Evolutionary conservation across 2,329 filamentous ascomycete genomes (phyloP).

Genomic region (Cladophialophora bantiana): DNA sequence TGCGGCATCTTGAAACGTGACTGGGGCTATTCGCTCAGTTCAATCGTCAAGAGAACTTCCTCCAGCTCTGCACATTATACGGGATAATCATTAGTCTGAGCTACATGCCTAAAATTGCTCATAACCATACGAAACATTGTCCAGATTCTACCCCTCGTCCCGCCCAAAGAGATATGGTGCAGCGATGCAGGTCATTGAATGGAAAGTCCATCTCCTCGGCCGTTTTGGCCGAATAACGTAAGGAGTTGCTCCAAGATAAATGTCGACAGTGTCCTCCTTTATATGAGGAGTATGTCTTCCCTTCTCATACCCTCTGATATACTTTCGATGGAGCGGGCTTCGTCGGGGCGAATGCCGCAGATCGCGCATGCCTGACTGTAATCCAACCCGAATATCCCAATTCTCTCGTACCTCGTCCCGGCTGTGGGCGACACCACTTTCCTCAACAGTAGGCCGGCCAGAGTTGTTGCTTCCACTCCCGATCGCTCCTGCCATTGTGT

Average conservation of each 20-base stretch:
- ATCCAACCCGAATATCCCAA: conserved; percentile 11
- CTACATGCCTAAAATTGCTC: too few relatives aligned
- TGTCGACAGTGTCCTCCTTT: neutral
- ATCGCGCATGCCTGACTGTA: neutral
- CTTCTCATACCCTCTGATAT: neutral
- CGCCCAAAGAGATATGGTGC: neutral
- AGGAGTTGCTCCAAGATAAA: neutral
- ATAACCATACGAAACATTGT: too few relatives aligned
- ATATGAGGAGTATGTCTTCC: neutral
- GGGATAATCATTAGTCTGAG: too few relatives aligned
- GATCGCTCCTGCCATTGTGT: conserved; percentile 10
- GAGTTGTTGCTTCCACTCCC: neutral
- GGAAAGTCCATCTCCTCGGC: neutral
- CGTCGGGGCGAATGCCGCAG: neutral
- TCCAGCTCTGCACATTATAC: too few relatives aligned
- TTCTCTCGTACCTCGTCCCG: conserved; percentile 5
- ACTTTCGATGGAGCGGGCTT: neutral
- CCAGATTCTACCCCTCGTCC: too few relatives aligned
- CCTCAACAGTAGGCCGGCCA: conserved; percentile 10
- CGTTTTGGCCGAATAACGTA: neutral
- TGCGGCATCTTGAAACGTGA: too few relatives aligned
- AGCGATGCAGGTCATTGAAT: neutral
- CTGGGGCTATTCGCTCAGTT: too few relatives aligned
- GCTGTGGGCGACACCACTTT: neutral
- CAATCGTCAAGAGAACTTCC: too few relatives aligned